These are phyloP conservation scores for Punica granatum DNA, from an alignment of 345 rosid genomes.

Conservation along the genomic window DNA sequence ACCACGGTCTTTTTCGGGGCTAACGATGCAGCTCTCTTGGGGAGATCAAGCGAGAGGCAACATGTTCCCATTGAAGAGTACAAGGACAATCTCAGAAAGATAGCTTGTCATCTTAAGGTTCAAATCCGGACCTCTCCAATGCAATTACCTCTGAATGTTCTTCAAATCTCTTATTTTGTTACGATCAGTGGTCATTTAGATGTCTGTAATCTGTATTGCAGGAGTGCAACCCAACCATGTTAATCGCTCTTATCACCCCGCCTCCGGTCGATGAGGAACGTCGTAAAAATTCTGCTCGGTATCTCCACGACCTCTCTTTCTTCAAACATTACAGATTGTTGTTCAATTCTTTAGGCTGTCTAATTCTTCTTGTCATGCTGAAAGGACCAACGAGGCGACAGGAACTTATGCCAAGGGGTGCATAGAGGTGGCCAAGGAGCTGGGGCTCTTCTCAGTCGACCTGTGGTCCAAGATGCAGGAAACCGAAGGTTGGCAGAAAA, in stretches of 20 bases:
- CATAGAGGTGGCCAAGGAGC: constrained; percentile 52
- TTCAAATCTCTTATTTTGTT: not conserved
- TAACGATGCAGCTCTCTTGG: constrained; percentile 84
- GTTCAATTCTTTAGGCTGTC: constrained; percentile 6
- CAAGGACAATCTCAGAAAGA: constrained; percentile 51
- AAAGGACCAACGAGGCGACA: constrained; percentile 68
- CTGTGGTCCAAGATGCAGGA: constrained; percentile 92
- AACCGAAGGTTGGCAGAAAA: constrained; percentile 70
- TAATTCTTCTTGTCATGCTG: constrained; percentile 17
- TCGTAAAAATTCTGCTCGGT: constrained; percentile 57
- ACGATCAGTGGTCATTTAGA: not conserved
- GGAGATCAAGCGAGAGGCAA: constrained; percentile 59
- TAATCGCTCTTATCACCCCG: constrained; percentile 73
- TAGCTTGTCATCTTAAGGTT: constrained; percentile 86
- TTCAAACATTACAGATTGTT: not conserved
- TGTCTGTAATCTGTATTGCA: constrained; percentile 14
- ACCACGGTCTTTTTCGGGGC: constrained; percentile 85
- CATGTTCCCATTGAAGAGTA: constrained; percentile 83
- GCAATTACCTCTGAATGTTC: not conserved
- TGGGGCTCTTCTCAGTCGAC: constrained; percentile 47
- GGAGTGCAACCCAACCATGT: constrained; percentile 65
- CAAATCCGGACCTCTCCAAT: constrained; percentile 3
- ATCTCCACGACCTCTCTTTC: not conserved
- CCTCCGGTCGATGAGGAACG: constrained; percentile 79
- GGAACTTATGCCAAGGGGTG: constrained; percentile 72